Evolutionary conservation across 768 basidiomycete species (phyloP).

Genomic region (Trichaptum fuscoviolaceum): DNA sequence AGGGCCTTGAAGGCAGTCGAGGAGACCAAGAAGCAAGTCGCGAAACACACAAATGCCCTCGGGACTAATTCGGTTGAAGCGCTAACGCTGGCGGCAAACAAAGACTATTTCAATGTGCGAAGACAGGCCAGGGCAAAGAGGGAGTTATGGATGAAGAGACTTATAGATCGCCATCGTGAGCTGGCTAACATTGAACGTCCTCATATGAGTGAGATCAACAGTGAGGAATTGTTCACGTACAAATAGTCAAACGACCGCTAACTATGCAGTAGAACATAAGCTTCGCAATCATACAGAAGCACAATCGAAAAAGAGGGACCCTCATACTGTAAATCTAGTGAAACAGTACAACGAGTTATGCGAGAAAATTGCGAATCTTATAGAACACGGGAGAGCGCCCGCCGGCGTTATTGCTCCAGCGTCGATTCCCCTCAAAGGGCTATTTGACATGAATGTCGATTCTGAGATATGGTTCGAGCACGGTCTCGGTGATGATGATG

Average conservation of each 20-base stretch:
- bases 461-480: slow-evolving; percentile 32
- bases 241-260: neutral
- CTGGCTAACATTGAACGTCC: slow-evolving; percentile 14
- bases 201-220: slow-evolving; percentile 15
- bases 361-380: slow-evolving; percentile 17
- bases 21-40: slow-evolving; percentile 7
- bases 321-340: slow-evolving; percentile 21
- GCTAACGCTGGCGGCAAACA: slow-evolving; percentile 9
- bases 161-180: slow-evolving; percentile 18
- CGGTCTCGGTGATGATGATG: slow-evolving; percentile 22
- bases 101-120: slow-evolving; percentile 10
- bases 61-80: slow-evolving; percentile 8
- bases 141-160: slow-evolving; percentile 12
- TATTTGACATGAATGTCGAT: slow-evolving; percentile 32
- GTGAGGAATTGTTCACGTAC: slow-evolving; percentile 11
- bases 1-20: neutral
- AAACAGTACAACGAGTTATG: slow-evolving; percentile 26
- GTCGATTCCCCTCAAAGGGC: slow-evolving; percentile 16
- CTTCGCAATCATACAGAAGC: slow-evolving; percentile 24
- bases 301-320: slow-evolving; percentile 22
- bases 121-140: slow-evolving; percentile 22
- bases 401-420: slow-evolving; percentile 18
- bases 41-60: neutral
- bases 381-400: slow-evolving; percentile 19
- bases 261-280: slow-evolving; percentile 18